Base-by-base conservation (phyloP, 2,329 filamentous ascomycete genomes). In the Lanzia echinophila region DNA sequence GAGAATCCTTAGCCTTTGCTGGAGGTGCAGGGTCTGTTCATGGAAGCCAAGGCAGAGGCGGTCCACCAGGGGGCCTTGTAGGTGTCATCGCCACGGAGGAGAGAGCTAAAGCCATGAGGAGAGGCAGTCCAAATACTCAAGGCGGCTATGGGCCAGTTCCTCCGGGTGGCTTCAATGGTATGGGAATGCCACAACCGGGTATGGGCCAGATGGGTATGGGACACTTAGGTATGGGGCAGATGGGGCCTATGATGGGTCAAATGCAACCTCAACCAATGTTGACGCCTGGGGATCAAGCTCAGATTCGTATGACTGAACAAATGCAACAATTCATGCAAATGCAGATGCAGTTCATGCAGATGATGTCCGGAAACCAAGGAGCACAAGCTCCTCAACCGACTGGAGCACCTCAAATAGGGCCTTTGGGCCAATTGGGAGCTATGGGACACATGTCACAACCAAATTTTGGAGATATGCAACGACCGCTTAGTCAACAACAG, bases 291-390 rank as follows among this genome's bases (percentile, higher is more conserved):
- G 86, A 90, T 58, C 86, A 88, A 67, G 84, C 84, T 28, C 87
- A 92, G 63, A 78, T 91, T 41, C 84, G 91, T 61, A 86, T 94
- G 78, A 86, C 81, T 6, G 86, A 90, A 65, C 87, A 91, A 66
- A 91, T 92, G 88, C 79, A 82, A 53, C 85, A 89, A 64, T 90
- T 92, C 72, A 90, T 92, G 87, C 86, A 90, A 67, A 90, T 94
- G 85, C 90, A 95, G 68, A 91, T 95, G 86, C 88, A 95, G 67
- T 90, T 90, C 71, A 92, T 95, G 86, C 87, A 91, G 64, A 86
- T 90, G 82, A 87, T 89, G 79, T 76, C 72, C 71, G 47, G 48
- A 19, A 57, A 60, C 11, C 59, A 59, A 54, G 55, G 53, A 13
- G 50, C 45, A 5, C 46, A 38, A 50, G 24, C 22, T 32, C 15